phyloP scores from a whole-genome alignment of 208 protist genomes.

The Acanthamoeba divionensis region DNA sequence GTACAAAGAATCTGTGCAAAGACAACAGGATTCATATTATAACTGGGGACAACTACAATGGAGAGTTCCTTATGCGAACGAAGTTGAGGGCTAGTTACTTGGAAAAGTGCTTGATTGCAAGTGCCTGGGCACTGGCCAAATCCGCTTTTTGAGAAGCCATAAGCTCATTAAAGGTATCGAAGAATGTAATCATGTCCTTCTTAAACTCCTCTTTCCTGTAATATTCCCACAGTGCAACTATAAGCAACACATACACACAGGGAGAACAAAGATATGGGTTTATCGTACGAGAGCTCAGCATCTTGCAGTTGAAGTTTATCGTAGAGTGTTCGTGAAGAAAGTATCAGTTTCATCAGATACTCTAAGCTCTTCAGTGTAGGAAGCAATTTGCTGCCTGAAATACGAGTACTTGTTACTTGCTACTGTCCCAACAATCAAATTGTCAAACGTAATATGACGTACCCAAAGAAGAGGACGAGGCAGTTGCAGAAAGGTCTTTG shows the following conservation, averaged over 20 bases:
- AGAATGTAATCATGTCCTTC: neutral
- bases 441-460: neutral
- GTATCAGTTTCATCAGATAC: conserved; percentile 64
- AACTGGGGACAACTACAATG: too few relatives aligned
- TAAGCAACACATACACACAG: neutral
- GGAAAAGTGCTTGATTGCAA: conserved; percentile 49
- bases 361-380: conserved; percentile 59
- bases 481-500: neutral
- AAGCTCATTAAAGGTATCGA: conserved; percentile 45
- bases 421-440: neutral
- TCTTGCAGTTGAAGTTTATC: conserved; percentile 15
- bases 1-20: conserved; percentile 46
- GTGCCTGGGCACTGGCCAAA: conserved; percentile 55
- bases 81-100: neutral
- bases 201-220: conserved; percentile 51
- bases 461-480: neutral
- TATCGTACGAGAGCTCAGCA: conserved; percentile 9
- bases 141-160: conserved; percentile 7
- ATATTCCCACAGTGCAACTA: neutral
- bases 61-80: neutral
- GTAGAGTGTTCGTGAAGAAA: conserved; percentile 23
- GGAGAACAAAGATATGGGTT: neutral
- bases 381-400: conserved; percentile 32
- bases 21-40: neutral
- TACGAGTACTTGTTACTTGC: neutral